Conservation (phyloP, 768 basidiomycete species). For the Amanita phalloides region DNA sequence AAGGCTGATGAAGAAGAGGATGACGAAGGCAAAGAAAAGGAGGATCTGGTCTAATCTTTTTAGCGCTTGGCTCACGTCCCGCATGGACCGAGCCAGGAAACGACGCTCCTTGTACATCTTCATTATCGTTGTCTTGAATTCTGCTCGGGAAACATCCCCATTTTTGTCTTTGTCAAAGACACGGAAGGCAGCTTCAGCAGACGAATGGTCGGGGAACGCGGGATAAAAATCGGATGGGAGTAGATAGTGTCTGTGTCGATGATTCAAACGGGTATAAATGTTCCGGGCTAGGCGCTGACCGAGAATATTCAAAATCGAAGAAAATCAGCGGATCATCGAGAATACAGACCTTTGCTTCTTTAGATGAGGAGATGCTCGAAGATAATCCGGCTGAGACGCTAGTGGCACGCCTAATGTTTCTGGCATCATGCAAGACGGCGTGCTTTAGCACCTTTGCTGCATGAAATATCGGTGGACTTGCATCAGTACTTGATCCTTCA, state of each 20-base stretch:
- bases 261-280: constrained; percentile 54
- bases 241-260: constrained; percentile 46
- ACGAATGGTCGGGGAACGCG: constrained; percentile 46
- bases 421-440: constrained; percentile 68
- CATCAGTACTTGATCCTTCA: constrained; percentile 16
- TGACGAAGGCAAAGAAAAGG: constrained; percentile 47
- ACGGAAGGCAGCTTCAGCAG: constrained; percentile 58
- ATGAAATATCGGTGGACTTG: constrained; percentile 24
- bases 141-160: constrained; percentile 65
- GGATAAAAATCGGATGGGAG: constrained; percentile 61
- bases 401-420: constrained; percentile 48
- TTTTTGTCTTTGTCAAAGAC: constrained; percentile 72
- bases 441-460: constrained; percentile 59
- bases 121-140: constrained; percentile 59
- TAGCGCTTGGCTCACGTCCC: constrained; percentile 61
- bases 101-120: constrained; percentile 73
- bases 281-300: constrained; percentile 54
- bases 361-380: constrained; percentile 44
- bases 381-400: constrained; percentile 29
- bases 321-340: neutral
- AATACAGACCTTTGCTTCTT: constrained; percentile 53
- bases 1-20: constrained; percentile 65
- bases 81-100: constrained; percentile 66
- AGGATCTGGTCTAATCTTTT: constrained; percentile 54
- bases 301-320: neutral